Evolutionary conservation across 2,329 filamentous ascomycete genomes (phyloP).

Genomic region (Colletotrichum sp.): DNA sequence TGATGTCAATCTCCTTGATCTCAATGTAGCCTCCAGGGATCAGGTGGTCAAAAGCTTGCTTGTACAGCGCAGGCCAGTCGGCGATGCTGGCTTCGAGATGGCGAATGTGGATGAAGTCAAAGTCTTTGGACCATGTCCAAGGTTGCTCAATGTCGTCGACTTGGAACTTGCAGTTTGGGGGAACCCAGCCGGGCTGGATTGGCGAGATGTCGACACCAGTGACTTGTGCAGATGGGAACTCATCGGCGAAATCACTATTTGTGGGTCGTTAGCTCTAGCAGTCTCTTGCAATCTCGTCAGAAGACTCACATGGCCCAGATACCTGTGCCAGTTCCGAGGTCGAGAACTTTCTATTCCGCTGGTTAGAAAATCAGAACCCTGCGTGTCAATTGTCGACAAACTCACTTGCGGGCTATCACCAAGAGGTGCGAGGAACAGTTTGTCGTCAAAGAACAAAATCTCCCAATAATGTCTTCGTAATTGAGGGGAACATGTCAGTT

Average conservation of each 20-base stretch:
- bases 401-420: no score
- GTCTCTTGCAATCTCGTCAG: no score
- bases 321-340: no score
- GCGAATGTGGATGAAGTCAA: constrained; percentile 67
- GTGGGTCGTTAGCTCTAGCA: no score
- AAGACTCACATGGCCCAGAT: no score
- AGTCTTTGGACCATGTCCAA: constrained; percentile 47
- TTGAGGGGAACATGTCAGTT: no score
- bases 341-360: no score
- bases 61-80: constrained; percentile 60
- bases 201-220: constrained; percentile 62
- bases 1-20: constrained; percentile 29
- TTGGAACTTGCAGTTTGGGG: constrained; percentile 39
- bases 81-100: constrained; percentile 60
- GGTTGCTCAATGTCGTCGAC: constrained; percentile 37
- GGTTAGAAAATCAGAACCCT: no score
- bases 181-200: constrained; percentile 59
- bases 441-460: no score
- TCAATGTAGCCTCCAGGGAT: constrained; percentile 59
- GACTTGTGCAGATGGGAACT: constrained; percentile 46
- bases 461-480: no score
- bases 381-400: no score
- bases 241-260: constrained; percentile 32
- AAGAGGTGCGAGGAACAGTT: no score
- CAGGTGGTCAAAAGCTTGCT: constrained; percentile 55